phyloP scores from a whole-genome alignment of 768 basidiomycete genomes.

The Tylopilus subfusipes region DNA sequence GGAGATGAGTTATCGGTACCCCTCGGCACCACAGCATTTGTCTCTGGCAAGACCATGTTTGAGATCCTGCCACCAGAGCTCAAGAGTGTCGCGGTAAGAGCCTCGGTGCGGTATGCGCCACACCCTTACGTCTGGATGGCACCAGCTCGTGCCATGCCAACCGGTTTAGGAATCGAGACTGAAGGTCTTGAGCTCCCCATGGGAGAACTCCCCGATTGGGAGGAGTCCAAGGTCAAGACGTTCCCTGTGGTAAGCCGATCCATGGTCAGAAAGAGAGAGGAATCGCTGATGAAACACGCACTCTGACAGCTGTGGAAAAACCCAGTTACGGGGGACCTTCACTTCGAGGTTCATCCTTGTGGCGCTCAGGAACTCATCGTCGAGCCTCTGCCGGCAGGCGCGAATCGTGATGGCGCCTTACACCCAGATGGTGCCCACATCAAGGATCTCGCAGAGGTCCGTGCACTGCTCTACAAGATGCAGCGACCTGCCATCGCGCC shows the following conservation, averaged over 20 bases:
- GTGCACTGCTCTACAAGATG: constrained; percentile 77
- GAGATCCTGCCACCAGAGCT: constrained; percentile 64
- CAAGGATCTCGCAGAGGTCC: constrained; percentile 67
- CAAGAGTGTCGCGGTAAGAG: constrained; percentile 78
- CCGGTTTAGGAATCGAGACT: constrained; percentile 77
- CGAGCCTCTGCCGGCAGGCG: constrained; percentile 65
- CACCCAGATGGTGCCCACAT: constrained; percentile 83
- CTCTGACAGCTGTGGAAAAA: constrained; percentile 80
- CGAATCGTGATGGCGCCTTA: constrained; percentile 56
- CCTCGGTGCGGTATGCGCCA: constrained; percentile 74
- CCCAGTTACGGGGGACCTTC: constrained; percentile 74
- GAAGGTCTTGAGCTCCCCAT: constrained; percentile 70
- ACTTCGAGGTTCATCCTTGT: constrained; percentile 90
- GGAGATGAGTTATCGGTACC: constrained; percentile 81
- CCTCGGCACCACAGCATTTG: constrained; percentile 83
- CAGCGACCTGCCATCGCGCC: constrained; percentile 89
- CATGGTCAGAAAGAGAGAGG: not conserved
- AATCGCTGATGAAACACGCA: not conserved
- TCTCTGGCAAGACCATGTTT: constrained; percentile 81
- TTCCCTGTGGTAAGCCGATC: constrained; percentile 53
- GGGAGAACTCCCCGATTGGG: constrained; percentile 77
- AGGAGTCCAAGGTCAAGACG: constrained; percentile 68
- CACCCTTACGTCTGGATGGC: constrained; percentile 94
- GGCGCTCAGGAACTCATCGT: constrained; percentile 65
- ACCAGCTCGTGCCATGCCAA: constrained; percentile 64